These are phyloP conservation scores for Termitomyces sp. DNA, from an alignment of 768 basidiomycete genomes.

Conservation along the genomic window DNA sequence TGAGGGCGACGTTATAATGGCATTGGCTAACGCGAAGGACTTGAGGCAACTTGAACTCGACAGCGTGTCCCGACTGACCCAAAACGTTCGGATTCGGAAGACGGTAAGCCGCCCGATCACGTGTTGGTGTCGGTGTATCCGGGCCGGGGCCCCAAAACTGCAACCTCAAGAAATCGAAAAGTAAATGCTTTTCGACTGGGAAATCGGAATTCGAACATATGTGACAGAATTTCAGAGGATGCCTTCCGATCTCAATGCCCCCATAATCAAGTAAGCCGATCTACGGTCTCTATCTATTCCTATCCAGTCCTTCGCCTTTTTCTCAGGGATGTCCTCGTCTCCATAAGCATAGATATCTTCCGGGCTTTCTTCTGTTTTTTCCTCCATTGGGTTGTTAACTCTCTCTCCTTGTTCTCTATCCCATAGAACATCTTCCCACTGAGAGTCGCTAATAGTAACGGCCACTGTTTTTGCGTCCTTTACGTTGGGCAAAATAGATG, in stretches of 20 bases:
- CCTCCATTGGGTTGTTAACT: constrained; percentile 12
- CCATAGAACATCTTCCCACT: constrained; percentile 82
- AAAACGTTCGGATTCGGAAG: too few relatives aligned
- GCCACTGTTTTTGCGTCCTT: constrained; percentile 72
- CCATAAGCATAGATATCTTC: constrained; percentile 65
- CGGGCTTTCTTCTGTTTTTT: constrained; percentile 20
- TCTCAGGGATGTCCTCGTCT: constrained; percentile 47
- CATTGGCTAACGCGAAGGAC: neutral
- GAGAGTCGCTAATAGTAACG: constrained; percentile 71
- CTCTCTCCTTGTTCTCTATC: constrained; percentile 63
- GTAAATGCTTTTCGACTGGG: too few relatives aligned
- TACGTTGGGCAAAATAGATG: constrained; percentile 71
- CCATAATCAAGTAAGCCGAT: constrained; percentile 77
- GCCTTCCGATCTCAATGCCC: constrained; percentile 70
- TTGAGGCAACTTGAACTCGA: too few relatives aligned
- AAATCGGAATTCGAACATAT: too few relatives aligned
- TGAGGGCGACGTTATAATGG: neutral
- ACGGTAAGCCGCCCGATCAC: too few relatives aligned
- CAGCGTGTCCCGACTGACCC: too few relatives aligned
- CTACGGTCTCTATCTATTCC: constrained; percentile 77
- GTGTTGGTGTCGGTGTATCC: too few relatives aligned
- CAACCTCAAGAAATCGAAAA: too few relatives aligned
- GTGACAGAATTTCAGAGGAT: constrained; percentile 38
- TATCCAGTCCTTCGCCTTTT: constrained; percentile 65
- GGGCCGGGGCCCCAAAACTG: too few relatives aligned